Base-by-base conservation (phyloP, 257 asterid genomes). In the Phtheirospermum japonicum region DNA sequence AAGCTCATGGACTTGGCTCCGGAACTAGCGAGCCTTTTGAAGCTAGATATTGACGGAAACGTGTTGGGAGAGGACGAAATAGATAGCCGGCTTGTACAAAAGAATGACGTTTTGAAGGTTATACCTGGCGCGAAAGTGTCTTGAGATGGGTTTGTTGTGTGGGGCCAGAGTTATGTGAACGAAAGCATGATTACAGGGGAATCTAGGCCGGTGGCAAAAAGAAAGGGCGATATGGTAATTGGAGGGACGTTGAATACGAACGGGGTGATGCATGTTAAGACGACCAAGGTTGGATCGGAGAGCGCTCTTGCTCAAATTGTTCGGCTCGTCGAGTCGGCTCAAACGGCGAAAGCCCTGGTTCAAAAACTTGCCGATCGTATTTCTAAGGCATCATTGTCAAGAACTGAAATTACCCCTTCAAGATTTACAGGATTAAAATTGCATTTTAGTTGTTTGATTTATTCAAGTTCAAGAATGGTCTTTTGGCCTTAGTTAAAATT, bases 181-280 rank as follows among this genome's bases (percentile, higher is more conserved):
- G 94, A 85, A 76, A 85, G 94, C 80, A 85, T 85, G 94, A 76
- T 85, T 65, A 85, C 94, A 4, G 93, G 89, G 63, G 93, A 85
- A 57, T 78, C 89, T 9, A 66, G 71, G 75, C 82, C 85, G 0
- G 79, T 76, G 40, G 75, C 77, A 0, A 85, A 78, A 70, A 63
- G 67, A 61, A 78, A 75, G n/a, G 84, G 84, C 7, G 84, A 79
- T 46, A 8, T 12, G 32, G 89, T 84, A 26, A 84, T 84, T 6
- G 92, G 92, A 64, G 92, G 92, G 36, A 84, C 89, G 9, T 23
- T 84, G 0, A 84, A 82, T 59, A 62, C 65, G 10, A 82, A 79
- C 4, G 92, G 92, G 18, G 84, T 79, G 37, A 57, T 84, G 19
- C 86, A 77, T 13, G 45, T 82, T 34, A 77, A 76, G 78, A 86